Evolutionary conservation across 306 rosid genomes (phyloP), one percentile per base, ranked within the genome.

Genomic region (Medicago lupulina): DNA sequence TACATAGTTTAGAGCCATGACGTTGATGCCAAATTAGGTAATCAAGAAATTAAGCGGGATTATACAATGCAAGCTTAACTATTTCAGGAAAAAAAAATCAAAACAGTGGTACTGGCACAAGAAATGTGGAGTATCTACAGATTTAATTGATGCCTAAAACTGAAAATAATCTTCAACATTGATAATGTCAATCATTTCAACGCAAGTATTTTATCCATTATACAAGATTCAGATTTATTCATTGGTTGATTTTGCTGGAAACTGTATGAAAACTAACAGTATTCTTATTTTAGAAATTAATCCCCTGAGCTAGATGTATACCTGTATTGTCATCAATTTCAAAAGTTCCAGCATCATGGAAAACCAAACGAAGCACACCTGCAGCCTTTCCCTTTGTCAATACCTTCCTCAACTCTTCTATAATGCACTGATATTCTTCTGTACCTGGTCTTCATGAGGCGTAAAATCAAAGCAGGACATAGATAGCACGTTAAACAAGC

Each of bases 301-400:
- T 43, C 49, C 67, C 55, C 57, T 71, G 41, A 7, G 47, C 63
- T 25, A 59, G 55, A 49, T 21, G 25, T 3, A 72, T 49, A 92
- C 97, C 97, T 77, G 97, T 84, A 75, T 80, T 82, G 38, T 88
- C 91, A 79, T 80, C 79, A 36, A 78, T 71, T 44, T 89, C 93
- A 84, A 87, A 95, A 68, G 99, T 90, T 71, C 97, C 99, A 0
- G 99, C 97, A 75, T 92, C 97, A 19, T 92, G 99, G 79, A 95
- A 95, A 64, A 92, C 99, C 83, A 92, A 49, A 38, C 97, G 97
- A 79, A 95, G 99, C 70, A 92, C 85, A 28, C 92, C 97, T 2
- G 99, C 90, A 0, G 97, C 96, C 80, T 85, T 90, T 63, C 79
- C 89, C 71, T 84, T 92, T 0, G 97, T 83, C 70, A 95, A 84